A percentile compares a stretch with the other conserved stretches of the same genome.
Conservation (phyloP, 768 basidiomycete genomes). For the Tephrocybe rancida region DNA sequence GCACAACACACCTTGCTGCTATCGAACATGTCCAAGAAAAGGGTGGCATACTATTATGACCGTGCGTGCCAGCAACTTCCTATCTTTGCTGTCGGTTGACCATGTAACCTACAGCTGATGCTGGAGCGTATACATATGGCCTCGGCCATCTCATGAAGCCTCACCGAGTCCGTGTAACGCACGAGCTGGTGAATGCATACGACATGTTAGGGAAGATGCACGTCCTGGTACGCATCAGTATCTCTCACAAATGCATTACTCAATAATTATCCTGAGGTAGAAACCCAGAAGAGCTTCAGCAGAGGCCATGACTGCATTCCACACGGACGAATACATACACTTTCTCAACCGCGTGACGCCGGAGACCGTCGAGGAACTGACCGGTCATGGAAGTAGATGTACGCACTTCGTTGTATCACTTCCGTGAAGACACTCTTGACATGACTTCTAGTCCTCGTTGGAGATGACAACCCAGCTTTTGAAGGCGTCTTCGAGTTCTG, state of each 20-base stretch:
- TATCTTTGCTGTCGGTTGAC: slow-evolving; percentile 3
- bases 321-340: slow-evolving; percentile 98
- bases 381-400: slow-evolving; percentile 87
- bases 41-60: slow-evolving; percentile 84
- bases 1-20: slow-evolving; percentile 1
- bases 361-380: slow-evolving; percentile 86
- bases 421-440: not conserved
- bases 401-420: slow-evolving; percentile 27
- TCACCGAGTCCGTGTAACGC: slow-evolving; percentile 91
- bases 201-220: slow-evolving; percentile 96
- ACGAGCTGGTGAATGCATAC: slow-evolving; percentile 89
- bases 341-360: slow-evolving; percentile 88
- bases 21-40: slow-evolving; percentile 61
- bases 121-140: slow-evolving; percentile 78
- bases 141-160: slow-evolving; percentile 96
- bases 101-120: slow-evolving; percentile 51
- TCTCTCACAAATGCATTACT: not conserved
- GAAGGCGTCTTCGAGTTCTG: slow-evolving; percentile 98
- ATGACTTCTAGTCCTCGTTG: slow-evolving; percentile 54
- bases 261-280: slow-evolving; percentile 38
- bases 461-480: slow-evolving; percentile 96
- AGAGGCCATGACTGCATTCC: slow-evolving; percentile 88
- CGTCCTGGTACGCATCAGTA: slow-evolving; percentile 63
- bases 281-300: slow-evolving; percentile 71
- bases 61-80: slow-evolving; percentile 40